Evolutionary conservation across 106 monocot species (phyloP).

Genomic region (Agapanthus africanus): DNA sequence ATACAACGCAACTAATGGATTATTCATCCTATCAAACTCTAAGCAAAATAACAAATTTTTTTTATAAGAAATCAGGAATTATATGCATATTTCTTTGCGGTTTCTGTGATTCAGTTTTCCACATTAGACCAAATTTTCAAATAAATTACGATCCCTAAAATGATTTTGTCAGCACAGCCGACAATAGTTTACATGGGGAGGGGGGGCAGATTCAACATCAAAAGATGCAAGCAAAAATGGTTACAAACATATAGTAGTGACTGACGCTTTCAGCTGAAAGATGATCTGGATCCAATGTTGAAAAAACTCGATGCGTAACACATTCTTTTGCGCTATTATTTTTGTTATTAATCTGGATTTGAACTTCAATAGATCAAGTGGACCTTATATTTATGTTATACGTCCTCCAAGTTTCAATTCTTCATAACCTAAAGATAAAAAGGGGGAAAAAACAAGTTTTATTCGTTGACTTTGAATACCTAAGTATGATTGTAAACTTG

Average conservation of each 20-base stretch:
- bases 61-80: background rate
- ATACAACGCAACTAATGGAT: background rate
- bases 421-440: too few species aligned
- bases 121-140: background rate
- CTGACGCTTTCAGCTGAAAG: background rate
- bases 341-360: too few species aligned
- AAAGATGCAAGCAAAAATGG: background rate
- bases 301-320: too few species aligned
- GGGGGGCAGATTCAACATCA: background rate
- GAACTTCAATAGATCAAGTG: too few species aligned
- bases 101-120: background rate
- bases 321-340: too few species aligned
- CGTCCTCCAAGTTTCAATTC: too few species aligned
- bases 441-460: too few species aligned
- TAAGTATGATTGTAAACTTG: too few species aligned
- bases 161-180: background rate
- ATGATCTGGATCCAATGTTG: background rate
- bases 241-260: background rate
- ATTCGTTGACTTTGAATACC: too few species aligned
- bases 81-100: background rate
- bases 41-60: background rate
- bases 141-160: background rate
- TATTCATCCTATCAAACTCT: background rate
- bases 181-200: background rate
- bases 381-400: too few species aligned